phyloP scores from a whole-genome alignment of 192 early-diverging fungal genomes.

The Funneliformis geosporum region DNA sequence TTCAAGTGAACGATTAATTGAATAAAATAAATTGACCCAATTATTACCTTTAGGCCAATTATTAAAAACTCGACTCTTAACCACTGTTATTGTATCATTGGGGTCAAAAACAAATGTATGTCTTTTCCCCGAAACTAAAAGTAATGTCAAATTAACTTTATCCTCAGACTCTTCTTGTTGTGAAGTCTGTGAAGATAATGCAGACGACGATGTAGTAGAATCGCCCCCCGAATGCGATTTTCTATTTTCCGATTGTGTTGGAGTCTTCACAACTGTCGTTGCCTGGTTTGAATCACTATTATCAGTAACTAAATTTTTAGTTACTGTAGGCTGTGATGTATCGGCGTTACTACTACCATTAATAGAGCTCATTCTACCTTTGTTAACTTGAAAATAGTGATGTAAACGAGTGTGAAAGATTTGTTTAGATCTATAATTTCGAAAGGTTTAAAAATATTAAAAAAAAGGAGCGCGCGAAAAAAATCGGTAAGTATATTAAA shows the following conservation, averaged over 20 bases:
- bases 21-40: background rate
- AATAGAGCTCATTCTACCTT: background rate
- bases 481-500: no score
- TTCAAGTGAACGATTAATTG: background rate
- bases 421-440: background rate
- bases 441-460: no score
- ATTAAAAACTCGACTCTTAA: constrained; percentile 45
- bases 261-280: background rate
- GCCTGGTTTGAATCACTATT: background rate
- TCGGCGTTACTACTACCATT: background rate
- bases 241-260: background rate
- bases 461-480: no score
- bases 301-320: background rate
- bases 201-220: background rate
- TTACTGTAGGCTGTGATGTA: background rate
- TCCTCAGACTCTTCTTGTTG: constrained; percentile 1
- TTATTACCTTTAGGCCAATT: constrained; percentile 46
- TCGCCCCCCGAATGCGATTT: constrained; percentile 11
- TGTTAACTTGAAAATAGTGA: background rate
- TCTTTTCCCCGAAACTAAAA: constrained; percentile 47
- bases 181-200: background rate
- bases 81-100: constrained; percentile 41
- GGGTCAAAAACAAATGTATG: constrained; percentile 43
- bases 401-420: background rate
- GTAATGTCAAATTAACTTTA: constrained; percentile 41